Evolutionary conservation across 345 rosid genomes (phyloP), one percentile per base, ranked within the genome.

Genomic region (Garcia nutans): DNA sequence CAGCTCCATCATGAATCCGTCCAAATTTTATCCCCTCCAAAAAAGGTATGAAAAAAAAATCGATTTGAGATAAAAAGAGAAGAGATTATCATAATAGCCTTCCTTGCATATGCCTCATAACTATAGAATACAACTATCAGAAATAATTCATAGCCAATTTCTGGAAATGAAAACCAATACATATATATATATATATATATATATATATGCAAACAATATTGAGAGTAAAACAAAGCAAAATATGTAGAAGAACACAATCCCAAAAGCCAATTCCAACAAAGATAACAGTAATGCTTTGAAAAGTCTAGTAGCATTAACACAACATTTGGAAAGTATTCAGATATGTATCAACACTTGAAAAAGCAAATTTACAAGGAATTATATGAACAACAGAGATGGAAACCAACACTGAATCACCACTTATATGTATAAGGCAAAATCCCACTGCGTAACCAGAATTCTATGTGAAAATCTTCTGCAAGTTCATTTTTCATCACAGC

Each of bases 351-450:
- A 31, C 44, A 24, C 12, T 10, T 45, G 66, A 24, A 42, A 44
- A 23, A 3, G 41, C 9, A 23, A 41, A 45, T 37, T 72, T 31
- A 59, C 50, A 44, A 58, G 20, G 57, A 42, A 42, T 6, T 12
- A 33, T 16, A 26, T 15, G 15, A 15, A 55, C 6, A 6, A 50
- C 8, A 24, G 61, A 50, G 49, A 63, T 33, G 23, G 6, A 63
- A 33, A 49, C 24, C 6, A 49, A 45, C 52, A 23, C 23, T 22
- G 15, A 2, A 59, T 1, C 58, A 28, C 0, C 16, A 17, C 61
- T 42, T 24, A 52, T 73, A 63, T 74, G 54, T 54, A 74, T 71
- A 65, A 33, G 52, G 50, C 50, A 65, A 11, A 37, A 31, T 31
- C 73, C 76, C 28, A 26, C 41, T 20, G 44, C 17, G 44, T 47